These are phyloP conservation scores for Puccinia novopanici DNA, from an alignment of 1,284 basidiomycete species.

Conservation along the genomic window DNA sequence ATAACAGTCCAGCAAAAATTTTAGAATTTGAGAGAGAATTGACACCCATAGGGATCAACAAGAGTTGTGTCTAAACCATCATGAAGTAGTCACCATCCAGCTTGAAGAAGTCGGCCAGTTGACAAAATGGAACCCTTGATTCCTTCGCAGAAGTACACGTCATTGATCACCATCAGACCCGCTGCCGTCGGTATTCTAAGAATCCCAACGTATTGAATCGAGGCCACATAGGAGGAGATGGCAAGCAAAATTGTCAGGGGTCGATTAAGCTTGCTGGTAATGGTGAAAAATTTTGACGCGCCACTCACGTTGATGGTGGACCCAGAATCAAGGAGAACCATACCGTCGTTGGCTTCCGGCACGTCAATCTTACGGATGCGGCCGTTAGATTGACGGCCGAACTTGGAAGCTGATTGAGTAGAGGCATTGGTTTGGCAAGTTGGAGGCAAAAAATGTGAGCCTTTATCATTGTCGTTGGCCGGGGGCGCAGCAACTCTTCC, in stretches of 20 bases:
- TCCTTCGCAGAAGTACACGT: neutral
- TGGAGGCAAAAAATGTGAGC: neutral
- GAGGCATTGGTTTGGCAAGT: too few species aligned
- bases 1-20: slow-evolving; percentile 3
- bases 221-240: neutral
- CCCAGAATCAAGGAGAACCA: neutral
- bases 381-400: neutral
- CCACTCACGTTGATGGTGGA: neutral
- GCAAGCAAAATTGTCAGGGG: neutral
- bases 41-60: neutral
- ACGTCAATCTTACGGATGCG: neutral
- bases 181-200: neutral
- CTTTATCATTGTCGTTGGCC: neutral
- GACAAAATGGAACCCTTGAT: neutral
- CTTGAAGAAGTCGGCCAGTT: neutral
- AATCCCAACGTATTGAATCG: neutral
- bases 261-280: neutral
- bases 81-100: neutral
- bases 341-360: neutral
- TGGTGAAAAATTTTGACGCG: neutral
- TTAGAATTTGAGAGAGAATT: neutral
- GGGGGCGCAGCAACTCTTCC: neutral
- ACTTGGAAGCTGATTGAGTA: neutral
- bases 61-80: neutral
- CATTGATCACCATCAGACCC: neutral